Evolutionary conservation across 2,329 filamentous ascomycete genomes (phyloP), one percentile per base, ranked within the genome.

Genomic region (Hansfordia pulvinata): DNA sequence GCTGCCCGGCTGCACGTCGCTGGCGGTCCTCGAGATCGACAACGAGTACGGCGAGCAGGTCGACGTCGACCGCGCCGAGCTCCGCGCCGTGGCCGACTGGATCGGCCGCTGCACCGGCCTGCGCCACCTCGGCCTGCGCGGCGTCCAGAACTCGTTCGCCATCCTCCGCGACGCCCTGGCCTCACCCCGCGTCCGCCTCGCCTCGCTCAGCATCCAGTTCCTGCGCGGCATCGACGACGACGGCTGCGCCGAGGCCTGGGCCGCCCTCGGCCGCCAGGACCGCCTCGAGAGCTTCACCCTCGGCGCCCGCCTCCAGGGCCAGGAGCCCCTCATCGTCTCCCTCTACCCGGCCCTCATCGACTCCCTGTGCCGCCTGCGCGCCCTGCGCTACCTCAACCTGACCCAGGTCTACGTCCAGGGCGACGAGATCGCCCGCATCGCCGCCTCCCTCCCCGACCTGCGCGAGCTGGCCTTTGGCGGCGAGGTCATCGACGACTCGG

Each of bases 381-480:
- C 64, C 7, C 55, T 79, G 10, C 60, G 54, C 14, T 54, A 62
- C 12, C 52, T 79, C 3, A 58, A 66, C 19, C 45, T 75, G 2
- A 54, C 60, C 17, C 53, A 62, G 17, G 55, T 69, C 4, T 61
- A 55, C 2, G 60, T 76, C 31, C 53, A 47, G 0, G 49, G 60
- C 6, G 44, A 52, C 7, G 62, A 76, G 20, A 50, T 77, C 18
- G 42, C 52, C 8, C 38, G 39, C 3, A 53, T 79, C 10, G 53
- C 62, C 14, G 32, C 42, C 2, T 43, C 52, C 8, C 47, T 73
- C 8, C 47, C 47, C 0, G 41, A 54, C 10, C 54, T 80, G 0
- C 66, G 74, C 35, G 60, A 68, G 9, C 46, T 79, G 10, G 61
- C 55, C 23, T 60, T 77, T 25, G 62, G 58, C 22, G 71, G 72